phyloP scores from a whole-genome alignment of 1,284 basidiomycete genomes.

The Cutaneotrichosporon sp. region DNA sequence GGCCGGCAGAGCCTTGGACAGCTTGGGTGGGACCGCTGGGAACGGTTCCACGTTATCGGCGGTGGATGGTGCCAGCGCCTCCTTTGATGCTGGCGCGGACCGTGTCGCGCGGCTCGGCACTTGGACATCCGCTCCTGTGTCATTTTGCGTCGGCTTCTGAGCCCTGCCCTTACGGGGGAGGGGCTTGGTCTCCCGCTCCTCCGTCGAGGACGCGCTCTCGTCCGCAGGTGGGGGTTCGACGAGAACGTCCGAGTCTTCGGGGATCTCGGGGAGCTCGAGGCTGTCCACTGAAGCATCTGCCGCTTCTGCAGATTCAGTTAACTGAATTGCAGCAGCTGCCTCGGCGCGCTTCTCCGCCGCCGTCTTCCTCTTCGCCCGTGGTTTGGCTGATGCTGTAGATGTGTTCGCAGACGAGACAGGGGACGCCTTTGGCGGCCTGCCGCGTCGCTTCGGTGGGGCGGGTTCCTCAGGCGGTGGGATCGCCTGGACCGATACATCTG shows the following conservation, averaged over 20 bases:
- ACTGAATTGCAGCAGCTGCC: slow-evolving; percentile 1
- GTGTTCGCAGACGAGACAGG: slow-evolving; percentile 10
- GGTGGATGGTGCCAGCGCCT: background rate
- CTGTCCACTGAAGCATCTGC: slow-evolving; percentile 1
- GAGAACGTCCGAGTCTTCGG: slow-evolving; percentile 8
- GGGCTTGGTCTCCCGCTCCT: slow-evolving; percentile 23
- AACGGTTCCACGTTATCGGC: background rate
- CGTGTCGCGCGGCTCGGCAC: slow-evolving; percentile 8
- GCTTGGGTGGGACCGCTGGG: background rate
- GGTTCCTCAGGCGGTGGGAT: background rate
- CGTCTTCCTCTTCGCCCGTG: slow-evolving; percentile 10
- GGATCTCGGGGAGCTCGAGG: slow-evolving; percentile 3
- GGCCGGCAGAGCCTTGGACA: background rate
- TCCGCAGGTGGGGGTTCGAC: background rate
- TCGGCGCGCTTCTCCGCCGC: slow-evolving; percentile 19
- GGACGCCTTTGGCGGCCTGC: slow-evolving; percentile 15
- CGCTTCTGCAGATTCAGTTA: slow-evolving; percentile 3
- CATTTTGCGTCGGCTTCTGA: slow-evolving; percentile 1
- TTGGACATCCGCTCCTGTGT: slow-evolving; percentile 9
- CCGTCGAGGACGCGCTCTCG: background rate
- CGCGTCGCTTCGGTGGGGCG: slow-evolving; percentile 11
- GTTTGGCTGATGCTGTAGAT: slow-evolving; percentile 5
- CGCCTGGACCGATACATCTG: background rate
- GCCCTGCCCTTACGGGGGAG: slow-evolving; percentile 18
- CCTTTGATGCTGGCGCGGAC: slow-evolving; percentile 7